Evolutionary conservation across 2,329 filamentous ascomycete species (phyloP).

Genomic region (Sporothrix protearum): DNA sequence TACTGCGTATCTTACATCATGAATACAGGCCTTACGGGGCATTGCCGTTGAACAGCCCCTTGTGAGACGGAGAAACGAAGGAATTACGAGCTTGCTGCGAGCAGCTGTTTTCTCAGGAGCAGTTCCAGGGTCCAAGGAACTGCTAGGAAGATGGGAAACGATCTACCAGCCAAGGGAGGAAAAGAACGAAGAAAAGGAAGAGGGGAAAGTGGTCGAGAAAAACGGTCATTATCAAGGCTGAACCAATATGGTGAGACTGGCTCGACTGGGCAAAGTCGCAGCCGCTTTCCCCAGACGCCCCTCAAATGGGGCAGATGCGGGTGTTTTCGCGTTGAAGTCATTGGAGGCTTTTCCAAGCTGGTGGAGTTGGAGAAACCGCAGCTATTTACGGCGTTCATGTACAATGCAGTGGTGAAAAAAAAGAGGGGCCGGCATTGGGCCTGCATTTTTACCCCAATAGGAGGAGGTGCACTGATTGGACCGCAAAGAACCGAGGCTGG

Average conservation of each 20-base stretch:
- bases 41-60: not conserved
- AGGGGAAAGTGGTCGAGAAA: not conserved
- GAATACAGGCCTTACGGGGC: not conserved
- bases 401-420: not conserved
- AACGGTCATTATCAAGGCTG: not conserved
- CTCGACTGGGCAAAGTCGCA: not conserved
- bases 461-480: conserved; percentile 18
- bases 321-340: conserved; percentile 13
- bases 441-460: not conserved
- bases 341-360: not conserved
- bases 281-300: not conserved
- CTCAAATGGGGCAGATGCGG: not conserved
- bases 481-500: conserved; percentile 28
- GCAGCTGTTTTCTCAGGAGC: not conserved
- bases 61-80: conserved; percentile 21
- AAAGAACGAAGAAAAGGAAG: not conserved
- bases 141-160: not conserved
- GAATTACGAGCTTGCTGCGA: conserved; percentile 22
- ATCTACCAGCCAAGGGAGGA: not conserved
- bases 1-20: too few relatives aligned
- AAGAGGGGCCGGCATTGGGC: conserved; percentile 3
- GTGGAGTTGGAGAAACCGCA: not conserved
- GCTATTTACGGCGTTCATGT: not conserved
- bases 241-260: too few relatives aligned
- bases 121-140: not conserved